Base-by-base conservation (phyloP, 1,284 basidiomycete species). In the Singerocomus inundabilis region DNA sequence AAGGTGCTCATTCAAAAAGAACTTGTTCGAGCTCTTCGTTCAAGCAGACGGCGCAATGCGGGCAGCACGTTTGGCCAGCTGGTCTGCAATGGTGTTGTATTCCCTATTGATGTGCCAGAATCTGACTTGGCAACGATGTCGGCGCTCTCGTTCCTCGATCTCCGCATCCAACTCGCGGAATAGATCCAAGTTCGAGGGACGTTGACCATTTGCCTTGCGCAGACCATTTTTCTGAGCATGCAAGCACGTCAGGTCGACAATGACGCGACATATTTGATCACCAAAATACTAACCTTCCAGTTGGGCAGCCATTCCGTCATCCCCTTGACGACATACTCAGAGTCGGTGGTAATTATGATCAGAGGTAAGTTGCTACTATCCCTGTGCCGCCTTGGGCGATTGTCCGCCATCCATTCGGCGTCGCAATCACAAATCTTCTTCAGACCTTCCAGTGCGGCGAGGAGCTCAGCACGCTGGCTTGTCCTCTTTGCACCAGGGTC, bases 241-340 rank as follows among this genome's bases (percentile, higher is more conserved):
- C 11, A 29, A 18, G 37, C 3, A 7, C 12, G 6, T 26, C 37
- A 12, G 15, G 36, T 37, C 5, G 13, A 8, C 15, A 4, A 37
- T 5, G 5, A n/a, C 1, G 11, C 5, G 2, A n/a, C n/a, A n/a
- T n/a, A n/a, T n/a, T n/a, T n/a, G n/a, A n/a, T n/a, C n/a, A n/a
- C n/a, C n/a, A 9, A 0, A 26, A 21, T 16, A 51, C 37, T 26
- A 5, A 69, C 69, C 57, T 58, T 66, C 71, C 72, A 73, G 6
- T 36, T 45, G n/a, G 64, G 65, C 9, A 71, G 32, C 67, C 68
- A 71, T 42, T 70, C 62, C 2, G 64, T 65, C 42, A 70, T 66
- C 5, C 69, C 71, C 34, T 65, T 61, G 29, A 69, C 64, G 7
- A 72, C 67, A 45, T 72, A 72, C 52, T 71, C 62, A 3, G 69